Conservation (phyloP, 2,329 filamentous ascomycete genomes). For the Parastagonospora avenae region DNA sequence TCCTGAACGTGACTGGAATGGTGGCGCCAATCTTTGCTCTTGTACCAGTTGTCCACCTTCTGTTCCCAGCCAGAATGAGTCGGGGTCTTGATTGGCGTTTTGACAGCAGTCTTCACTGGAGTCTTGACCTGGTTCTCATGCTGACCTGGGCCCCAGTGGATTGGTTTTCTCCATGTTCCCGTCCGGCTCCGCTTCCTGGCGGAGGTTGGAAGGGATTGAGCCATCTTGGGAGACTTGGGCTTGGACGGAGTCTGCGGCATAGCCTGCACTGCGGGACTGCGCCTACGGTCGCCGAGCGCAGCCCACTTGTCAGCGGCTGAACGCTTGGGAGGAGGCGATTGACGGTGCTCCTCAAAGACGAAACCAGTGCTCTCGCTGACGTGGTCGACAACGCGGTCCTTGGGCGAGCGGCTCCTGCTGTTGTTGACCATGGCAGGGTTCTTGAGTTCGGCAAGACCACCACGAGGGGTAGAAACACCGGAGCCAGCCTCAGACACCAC, state of each 20-base stretch:
- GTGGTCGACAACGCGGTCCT: slow-evolving; percentile 60
- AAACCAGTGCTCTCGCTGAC: slow-evolving; percentile 72
- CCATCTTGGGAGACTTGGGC: slow-evolving; percentile 41
- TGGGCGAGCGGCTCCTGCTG: slow-evolving; percentile 47
- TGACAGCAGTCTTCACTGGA: no score
- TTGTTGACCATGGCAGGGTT: slow-evolving; percentile 60
- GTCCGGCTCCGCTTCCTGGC: slow-evolving; percentile 48
- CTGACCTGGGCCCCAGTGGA: slow-evolving; percentile 44
- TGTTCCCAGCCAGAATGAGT: slow-evolving; percentile 35
- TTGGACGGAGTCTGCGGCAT: slow-evolving; percentile 51
- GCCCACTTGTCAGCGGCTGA: slow-evolving; percentile 82
- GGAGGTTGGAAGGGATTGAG: slow-evolving; percentile 39
- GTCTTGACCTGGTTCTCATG: slow-evolving; percentile 43
- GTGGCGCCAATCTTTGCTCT: slow-evolving; percentile 57
- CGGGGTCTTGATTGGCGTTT: slow-evolving; percentile 5
- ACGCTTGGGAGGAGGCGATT: slow-evolving; percentile 71
- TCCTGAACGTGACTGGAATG: slow-evolving; percentile 40
- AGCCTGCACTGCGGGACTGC: slow-evolving; percentile 62
- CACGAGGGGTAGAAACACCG: slow-evolving; percentile 56
- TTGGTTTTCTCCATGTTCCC: slow-evolving; percentile 45
- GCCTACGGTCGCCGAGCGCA: slow-evolving; percentile 80
- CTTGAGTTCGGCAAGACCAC: slow-evolving; percentile 60
- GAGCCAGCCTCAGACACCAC: slow-evolving; percentile 47
- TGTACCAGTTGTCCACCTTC: slow-evolving; percentile 49
- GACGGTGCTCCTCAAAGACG: slow-evolving; percentile 73